Conservation (phyloP, 2,329 filamentous ascomycete genomes). For the Talaromyces sp. region DNA sequence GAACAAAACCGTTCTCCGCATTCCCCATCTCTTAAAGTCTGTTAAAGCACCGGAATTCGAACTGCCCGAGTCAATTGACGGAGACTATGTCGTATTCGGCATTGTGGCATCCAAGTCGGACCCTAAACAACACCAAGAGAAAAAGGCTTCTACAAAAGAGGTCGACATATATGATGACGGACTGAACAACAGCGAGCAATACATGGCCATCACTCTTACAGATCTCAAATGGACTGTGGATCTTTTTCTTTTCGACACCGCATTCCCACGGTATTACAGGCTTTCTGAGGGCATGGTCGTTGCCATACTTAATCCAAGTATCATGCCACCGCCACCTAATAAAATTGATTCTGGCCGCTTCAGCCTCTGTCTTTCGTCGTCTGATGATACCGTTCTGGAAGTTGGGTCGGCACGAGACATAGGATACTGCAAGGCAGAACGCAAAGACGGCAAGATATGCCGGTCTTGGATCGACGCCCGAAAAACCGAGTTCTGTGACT, state of each 20-base stretch:
- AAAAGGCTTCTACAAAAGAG: conserved; percentile 33
- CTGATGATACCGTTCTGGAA: conserved; percentile 84
- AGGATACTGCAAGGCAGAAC: conserved; percentile 78
- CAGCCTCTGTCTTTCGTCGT: conserved; percentile 76
- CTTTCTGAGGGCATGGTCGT: conserved; percentile 85
- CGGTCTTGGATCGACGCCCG: conserved; percentile 80
- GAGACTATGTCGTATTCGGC: conserved; percentile 84
- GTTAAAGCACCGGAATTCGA: conserved; percentile 80
- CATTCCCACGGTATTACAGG: conserved; percentile 91
- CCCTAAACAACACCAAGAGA: conserved; percentile 58
- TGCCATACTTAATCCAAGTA: conserved; percentile 82
- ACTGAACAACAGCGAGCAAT: conserved; percentile 64
- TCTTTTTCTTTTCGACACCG: conserved; percentile 84
- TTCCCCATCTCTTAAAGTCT: conserved; percentile 74
- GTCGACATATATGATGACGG: conserved; percentile 46
- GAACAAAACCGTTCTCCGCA: conserved; percentile 68
- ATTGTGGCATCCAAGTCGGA: conserved; percentile 85
- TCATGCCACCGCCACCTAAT: conserved; percentile 78
- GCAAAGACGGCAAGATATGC: conserved; percentile 78
- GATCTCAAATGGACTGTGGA: conserved; percentile 90
- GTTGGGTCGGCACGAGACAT: conserved; percentile 79
- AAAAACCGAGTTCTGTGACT: conserved; percentile 88
- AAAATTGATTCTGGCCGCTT: conserved; percentile 77
- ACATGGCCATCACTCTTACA: conserved; percentile 84
- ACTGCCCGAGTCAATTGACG: conserved; percentile 68